Evolutionary conservation across 805 yeast genomes (phyloP), one percentile per base, ranked within the genome.

Genomic region (Saturnispora besseyi): DNA sequence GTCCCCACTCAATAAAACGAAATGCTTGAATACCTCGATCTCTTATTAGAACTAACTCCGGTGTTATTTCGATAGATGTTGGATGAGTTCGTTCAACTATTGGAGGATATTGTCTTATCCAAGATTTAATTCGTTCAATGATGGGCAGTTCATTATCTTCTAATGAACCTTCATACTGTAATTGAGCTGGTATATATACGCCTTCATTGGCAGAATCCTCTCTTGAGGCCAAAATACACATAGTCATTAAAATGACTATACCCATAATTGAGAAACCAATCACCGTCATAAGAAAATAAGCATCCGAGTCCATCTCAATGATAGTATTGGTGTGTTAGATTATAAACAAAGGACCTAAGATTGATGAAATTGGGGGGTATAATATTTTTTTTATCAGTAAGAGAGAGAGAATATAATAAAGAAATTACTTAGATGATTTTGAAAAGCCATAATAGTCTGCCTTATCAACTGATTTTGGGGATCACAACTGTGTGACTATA

Each of bases 21-120:
- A 65, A 68, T 10, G 63, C 55, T 33, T 53, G 55, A 30, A 68
- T 65, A 8, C 72, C 72, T 33, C 72, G 50, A 48, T 68, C 71
- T 43, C 70, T 54, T 6, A 67, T 64, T 42, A 62, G 52, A 36
- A 68, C 49, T 44, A 56, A 58, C 4, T 62, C 58, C 12, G 66
- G 57, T 48, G 64, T 62, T 10, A 62, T 55, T 45, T 63, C 59
- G 44, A 54, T 60, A 3, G 52, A 49, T 11, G 18, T 38, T 21
- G 30, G 26, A 40, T 32, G 30, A n/a, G n/a, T 26, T 30, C 28
- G 6, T 12, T 22, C 13, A 9, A 21, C 15, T 34, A 34, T n/a
- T 21, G 34, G 18, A 42, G 49, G 15, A 22, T 32, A 31, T 32
- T 30, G 42, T 22, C 18, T 24, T 24, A 24, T 24, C 42, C 42